Percentiles rank a stretch among this genome's conserved stretches.
Conservation (phyloP, 1,284 basidiomycete species). For the Amylostereum areolatum region DNA sequence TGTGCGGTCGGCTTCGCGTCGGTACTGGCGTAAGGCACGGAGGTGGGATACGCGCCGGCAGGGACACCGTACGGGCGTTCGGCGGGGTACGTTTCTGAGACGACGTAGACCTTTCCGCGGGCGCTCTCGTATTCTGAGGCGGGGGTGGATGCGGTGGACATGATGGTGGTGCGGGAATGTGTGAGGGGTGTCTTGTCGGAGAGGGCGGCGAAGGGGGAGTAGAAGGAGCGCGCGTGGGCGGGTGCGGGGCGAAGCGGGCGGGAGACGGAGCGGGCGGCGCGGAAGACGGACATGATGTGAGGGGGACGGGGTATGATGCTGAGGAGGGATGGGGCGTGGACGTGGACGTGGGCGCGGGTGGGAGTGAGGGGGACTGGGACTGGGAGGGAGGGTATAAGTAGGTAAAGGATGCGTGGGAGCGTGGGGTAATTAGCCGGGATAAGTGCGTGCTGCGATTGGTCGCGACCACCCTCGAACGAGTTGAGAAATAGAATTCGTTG, state of each 20-base stretch:
- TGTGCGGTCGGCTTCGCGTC: conserved; percentile 32
- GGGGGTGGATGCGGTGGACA: conserved; percentile 23
- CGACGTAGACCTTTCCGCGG: conserved; percentile 51
- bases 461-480: no score
- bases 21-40: conserved; percentile 42
- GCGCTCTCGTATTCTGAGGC: conserved; percentile 51
- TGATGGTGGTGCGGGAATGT: conserved; percentile 19
- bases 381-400: no score
- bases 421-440: no score
- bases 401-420: no score
- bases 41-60: conserved; percentile 58
- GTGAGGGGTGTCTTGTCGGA: conserved; percentile 27
- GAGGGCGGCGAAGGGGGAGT: conserved; percentile 53
- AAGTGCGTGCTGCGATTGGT: no score
- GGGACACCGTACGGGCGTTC: conserved; percentile 57
- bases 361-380: no score
- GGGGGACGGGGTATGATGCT: not conserved
- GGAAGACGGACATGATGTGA: conserved; percentile 16
- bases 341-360: no score
- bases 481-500: no score
- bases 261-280: conserved; percentile 25
- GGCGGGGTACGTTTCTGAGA: conserved; percentile 57
- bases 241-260: conserved; percentile 14
- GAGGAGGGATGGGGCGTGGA: no score
- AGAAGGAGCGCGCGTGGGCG: conserved; percentile 38